phyloP scores from a whole-genome alignment of 169 alveolate genomes.

The Plasmodium fragile region DNA sequence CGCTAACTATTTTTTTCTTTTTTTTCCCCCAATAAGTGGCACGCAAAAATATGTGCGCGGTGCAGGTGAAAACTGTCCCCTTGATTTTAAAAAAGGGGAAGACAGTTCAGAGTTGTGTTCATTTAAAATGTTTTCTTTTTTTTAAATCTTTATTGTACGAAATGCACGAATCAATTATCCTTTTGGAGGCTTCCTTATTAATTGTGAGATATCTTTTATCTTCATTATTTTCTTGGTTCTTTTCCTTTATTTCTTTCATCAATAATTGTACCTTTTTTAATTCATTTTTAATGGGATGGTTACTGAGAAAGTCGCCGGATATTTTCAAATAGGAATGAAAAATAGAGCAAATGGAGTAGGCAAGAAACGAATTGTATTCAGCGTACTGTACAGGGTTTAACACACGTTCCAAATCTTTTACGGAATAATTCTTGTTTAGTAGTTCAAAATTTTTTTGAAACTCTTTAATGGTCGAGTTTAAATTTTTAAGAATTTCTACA shows the following conservation, averaged over 20 bases:
- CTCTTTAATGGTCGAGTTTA: constrained; percentile 45
- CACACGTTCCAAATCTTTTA: constrained; percentile 54
- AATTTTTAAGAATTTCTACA: constrained; percentile 24
- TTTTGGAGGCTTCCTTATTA: constrained; percentile 74
- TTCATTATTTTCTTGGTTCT: constrained; percentile 10
- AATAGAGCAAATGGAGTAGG: constrained; percentile 70
- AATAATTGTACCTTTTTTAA: constrained; percentile 56
- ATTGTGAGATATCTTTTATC: constrained; percentile 50
- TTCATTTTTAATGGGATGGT: constrained; percentile 68
- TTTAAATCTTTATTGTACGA: constrained; percentile 74
- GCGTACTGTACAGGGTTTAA: constrained; percentile 72
- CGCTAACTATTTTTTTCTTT: not conserved
- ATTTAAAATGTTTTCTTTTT: constrained; percentile 45
- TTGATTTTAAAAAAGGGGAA: not conserved
- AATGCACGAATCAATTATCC: constrained; percentile 68
- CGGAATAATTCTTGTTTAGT: constrained; percentile 30
- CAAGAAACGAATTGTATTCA: constrained; percentile 71
- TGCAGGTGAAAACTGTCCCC: not conserved
- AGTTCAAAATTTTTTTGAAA: constrained; percentile 53
- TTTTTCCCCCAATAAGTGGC: not conserved
- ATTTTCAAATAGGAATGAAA: constrained; percentile 75
- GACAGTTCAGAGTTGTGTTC: not conserved
- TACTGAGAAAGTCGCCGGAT: constrained; percentile 56
- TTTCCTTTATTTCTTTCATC: constrained; percentile 76
- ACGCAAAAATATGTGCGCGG: not conserved